Evolutionary conservation across 2,329 filamentous ascomycete genomes (phyloP), one percentile per base, ranked within the genome.

Genomic region (Fusarium liriodendri): DNA sequence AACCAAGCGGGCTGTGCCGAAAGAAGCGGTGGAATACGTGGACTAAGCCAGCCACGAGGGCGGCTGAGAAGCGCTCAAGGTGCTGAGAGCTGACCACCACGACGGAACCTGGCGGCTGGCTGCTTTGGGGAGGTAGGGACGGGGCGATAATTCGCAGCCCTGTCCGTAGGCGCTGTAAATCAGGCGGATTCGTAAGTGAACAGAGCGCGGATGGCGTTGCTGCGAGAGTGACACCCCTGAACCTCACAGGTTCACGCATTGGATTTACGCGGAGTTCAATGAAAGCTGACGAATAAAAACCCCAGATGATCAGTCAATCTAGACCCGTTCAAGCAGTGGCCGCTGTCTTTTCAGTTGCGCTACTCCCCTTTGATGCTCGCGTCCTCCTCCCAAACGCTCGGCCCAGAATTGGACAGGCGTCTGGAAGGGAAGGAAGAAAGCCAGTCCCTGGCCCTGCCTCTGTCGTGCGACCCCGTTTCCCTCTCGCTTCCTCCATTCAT

Each of bases 391-490:
- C 57, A 70, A 72, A 75, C 69, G 62, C 72, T 67, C 62, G 72
- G 72, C 62, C 65, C 64, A 66, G 61, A 71, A 71, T 60, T 74
- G 62, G 62, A 57, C 71, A 74, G 69, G 71, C 71, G 72, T 74
- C 69, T 52, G 47, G 47, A 52, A 52, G 18, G 9, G 42, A 47
- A 47, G 42, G 40, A 33, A 16, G 47, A 52, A 52, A 29, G 27
- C 72, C 62, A 68, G 66, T 75, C 72, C 72, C 67, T 60, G 35
- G 9, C 69, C 64, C 47, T 20, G 35, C 38, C 61, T 73, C 61
- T 66, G 70, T 75, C 57, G 73, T 75, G 70, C 73, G 62, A 75
- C 69, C 72, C 72, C 72, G 38, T 74, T 59, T 67, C 67, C 63
- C 45, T 68, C 64, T 45, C 69, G 67, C 45, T 75, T 66, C 72